Conservation (phyloP, 208 protist species). For the Trypanosoma congolense region DNA sequence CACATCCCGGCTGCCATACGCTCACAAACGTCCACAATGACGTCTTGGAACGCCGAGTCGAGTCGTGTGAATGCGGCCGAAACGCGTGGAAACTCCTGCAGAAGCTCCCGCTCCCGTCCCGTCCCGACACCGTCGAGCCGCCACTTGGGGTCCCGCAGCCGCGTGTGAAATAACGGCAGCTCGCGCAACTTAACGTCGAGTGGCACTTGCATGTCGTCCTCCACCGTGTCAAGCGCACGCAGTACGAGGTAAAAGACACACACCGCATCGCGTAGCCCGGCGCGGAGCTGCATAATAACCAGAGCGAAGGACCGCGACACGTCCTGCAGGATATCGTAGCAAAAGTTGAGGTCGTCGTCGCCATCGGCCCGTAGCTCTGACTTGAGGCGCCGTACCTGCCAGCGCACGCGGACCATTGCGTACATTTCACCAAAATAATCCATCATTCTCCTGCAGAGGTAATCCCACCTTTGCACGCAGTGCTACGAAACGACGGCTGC, state of each 20-base stretch:
- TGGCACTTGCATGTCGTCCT: slow-evolving; percentile 90
- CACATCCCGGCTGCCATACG: slow-evolving; percentile 94
- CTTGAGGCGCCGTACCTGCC: slow-evolving; percentile 33
- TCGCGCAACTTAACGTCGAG: slow-evolving; percentile 61
- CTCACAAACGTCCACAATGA: slow-evolving; percentile 91
- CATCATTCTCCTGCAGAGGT: slow-evolving; percentile 3
- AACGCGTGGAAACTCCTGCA: slow-evolving; percentile 68
- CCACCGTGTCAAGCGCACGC: slow-evolving; percentile 92
- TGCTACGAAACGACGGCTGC: too few relatives aligned
- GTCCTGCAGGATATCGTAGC: slow-evolving; percentile 85
- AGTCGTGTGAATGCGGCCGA: slow-evolving; percentile 60
- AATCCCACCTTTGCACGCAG: too few relatives aligned
- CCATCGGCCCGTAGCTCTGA: slow-evolving; percentile 27
- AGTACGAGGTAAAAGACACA: slow-evolving; percentile 97
- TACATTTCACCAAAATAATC: slow-evolving; percentile 16
- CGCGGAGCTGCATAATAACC: slow-evolving; percentile 90
- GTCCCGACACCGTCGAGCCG: slow-evolving; percentile 50
- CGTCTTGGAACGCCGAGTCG: slow-evolving; percentile 61
- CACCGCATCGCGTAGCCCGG: slow-evolving; percentile 83
- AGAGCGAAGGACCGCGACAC: slow-evolving; percentile 92
- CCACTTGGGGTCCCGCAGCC: slow-evolving; percentile 48
- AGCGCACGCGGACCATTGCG: slow-evolving; percentile 30
- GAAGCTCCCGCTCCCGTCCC: slow-evolving; percentile 63
- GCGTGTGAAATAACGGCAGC: slow-evolving; percentile 76
- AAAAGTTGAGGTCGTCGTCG: slow-evolving; percentile 71